phyloP scores from a whole-genome alignment of 345 rosid genomes.

The Melaleuca alternifolia region DNA sequence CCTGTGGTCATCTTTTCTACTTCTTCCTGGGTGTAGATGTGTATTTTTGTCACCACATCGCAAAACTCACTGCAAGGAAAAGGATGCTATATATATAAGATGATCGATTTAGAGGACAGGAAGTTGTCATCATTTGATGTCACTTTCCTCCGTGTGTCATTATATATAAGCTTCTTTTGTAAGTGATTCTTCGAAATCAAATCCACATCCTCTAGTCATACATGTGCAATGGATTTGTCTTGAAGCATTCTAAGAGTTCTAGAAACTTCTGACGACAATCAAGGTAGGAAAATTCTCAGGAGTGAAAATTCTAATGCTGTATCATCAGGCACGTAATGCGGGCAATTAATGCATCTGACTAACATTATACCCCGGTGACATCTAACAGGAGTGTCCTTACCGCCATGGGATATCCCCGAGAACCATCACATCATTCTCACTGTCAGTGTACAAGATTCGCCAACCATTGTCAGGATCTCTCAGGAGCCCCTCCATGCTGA shows the following conservation, averaged over 20 bases:
- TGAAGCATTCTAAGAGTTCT: background rate
- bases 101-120: background rate
- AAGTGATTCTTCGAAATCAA: background rate
- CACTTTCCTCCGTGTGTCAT: background rate
- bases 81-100: background rate
- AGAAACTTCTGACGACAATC: background rate
- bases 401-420: constrained; percentile 96
- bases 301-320: background rate
- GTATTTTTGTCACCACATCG: constrained; percentile 71
- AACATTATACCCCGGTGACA: background rate
- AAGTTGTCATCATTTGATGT: background rate
- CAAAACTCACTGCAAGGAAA: constrained; percentile 62
- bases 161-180: background rate
- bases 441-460: constrained; percentile 77
- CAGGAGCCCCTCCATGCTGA: constrained; percentile 80
- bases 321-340: background rate
- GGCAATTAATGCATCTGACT: background rate
- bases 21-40: constrained; percentile 75
- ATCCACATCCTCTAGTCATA: background rate
- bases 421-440: constrained; percentile 88
- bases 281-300: background rate
- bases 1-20: constrained; percentile 75
- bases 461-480: constrained; percentile 72
- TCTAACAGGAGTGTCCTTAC: constrained; percentile 34
- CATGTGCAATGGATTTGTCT: background rate